Evolutionary conservation across 495 filamentous ascomycete genomes (phyloP), one percentile per base, ranked within the genome.

Genomic region (Lasiosphaeria hispida): DNA sequence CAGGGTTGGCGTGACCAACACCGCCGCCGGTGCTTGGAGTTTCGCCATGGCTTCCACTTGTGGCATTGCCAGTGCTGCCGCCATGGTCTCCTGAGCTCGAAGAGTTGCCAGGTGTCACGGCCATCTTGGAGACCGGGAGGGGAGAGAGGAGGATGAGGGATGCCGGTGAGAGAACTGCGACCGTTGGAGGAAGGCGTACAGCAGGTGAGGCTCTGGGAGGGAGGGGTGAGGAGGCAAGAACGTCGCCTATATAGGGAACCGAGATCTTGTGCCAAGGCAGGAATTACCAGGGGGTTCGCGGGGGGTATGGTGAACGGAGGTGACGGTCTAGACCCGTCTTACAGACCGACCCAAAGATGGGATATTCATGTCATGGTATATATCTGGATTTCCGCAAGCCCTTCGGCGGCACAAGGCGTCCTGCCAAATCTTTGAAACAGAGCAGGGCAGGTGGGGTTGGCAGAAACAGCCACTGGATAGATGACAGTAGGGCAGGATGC

Each of bases 371-470:
- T 38, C 57, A 53, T 51, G 57, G 63, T 56, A 59, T 57, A 59
- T 58, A 63, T 45, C 42, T 57, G 34, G 13, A 38, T 57, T 55
- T 49, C 57, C 44, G 59, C 49, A 60, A 57, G 36, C 44, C 51
- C 57, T 51, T 18, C 14, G 40, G n/a, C n/a, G 55, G 18, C 45
- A 37, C 7, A 18, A 14, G 45, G 23, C 39, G 10, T 34, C 11
- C 10, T 47, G 41, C 38, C 33, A 40, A 33, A 13, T 36, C 44
- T 39, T 38, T 59, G 49, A 60, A 62, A 60, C 63, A 41, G 48
- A 14, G 51, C 23, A 23, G 19, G 6, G 42, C 52, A 42, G 49
- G 62, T 53, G 67, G 67, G 64, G 58, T 38, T 51, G 38, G 23
- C 33, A 36, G 35, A 57, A 54, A 63, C 58, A 48, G 37, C 45